Base-by-base conservation (phyloP, 2,329 filamentous ascomycete species). In the Amylocarpus encephaloides region DNA sequence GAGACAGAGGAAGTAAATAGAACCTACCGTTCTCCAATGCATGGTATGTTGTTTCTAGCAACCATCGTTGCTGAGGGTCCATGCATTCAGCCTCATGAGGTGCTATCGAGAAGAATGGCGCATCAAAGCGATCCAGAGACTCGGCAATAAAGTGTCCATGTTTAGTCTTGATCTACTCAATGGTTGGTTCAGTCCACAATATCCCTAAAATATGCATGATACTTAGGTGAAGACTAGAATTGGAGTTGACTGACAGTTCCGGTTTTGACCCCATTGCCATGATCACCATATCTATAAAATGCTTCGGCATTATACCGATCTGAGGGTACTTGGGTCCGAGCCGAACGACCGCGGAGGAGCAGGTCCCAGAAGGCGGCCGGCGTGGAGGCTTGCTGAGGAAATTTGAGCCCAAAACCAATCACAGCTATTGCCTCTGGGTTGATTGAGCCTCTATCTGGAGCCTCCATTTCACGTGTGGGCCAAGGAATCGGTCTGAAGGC, bases 301-400 rank as follows among this genome's bases (percentile, higher is more conserved):
- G 62, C 74, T 12, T 73, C 66, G 19, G 73, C 69, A 40, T 78
- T 77, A 50, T 78, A 68, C 1, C 76, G 71, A 12, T 50, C 39
- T 5, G 39, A 10, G 5, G 65, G 66, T 12, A 69, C 56, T 29
- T 58, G 47, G 2, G 42, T 49, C 59, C 60, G 62, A 11, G 44
- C 85, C 64, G 88, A 85, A 6, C 87, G 75, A 11, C 85, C 84
- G 66, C 85, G 81, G 62, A 81, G 77, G n/a, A 90, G 73, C 10
- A 89, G 72, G 50, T 87, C 80, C 86, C 86, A 90, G 26, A 90
- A 79, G 46, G 78, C 77, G 49, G 88, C 82, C 51, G 73, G 68
- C 2, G 68, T 68, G 2, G 64, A 68, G 5, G 73, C 74, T 12
- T 70, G 64, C 5, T 75, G 76, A 4, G 77, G 76, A 43, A 79